Conservation (phyloP, 129 eudicot genomes). For the Tagetes patula region DNA sequence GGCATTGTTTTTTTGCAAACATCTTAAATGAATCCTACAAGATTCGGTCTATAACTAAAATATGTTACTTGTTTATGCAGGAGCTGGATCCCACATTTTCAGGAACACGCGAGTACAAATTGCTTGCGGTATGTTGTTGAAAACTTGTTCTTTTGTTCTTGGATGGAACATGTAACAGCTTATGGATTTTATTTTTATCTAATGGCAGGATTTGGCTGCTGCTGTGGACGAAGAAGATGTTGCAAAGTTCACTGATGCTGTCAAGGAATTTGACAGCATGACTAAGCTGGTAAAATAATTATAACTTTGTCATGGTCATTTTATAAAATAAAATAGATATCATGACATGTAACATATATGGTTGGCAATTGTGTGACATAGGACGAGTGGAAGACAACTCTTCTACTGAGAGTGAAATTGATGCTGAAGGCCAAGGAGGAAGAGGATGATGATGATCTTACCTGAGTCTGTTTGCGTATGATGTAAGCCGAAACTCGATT, state of each 20-base stretch:
- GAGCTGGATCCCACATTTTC: slow-evolving; percentile 72
- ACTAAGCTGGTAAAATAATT: slow-evolving; percentile 47
- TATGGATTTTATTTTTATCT: not conserved
- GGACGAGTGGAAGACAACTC: slow-evolving; percentile 52
- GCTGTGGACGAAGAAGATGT: slow-evolving; percentile 71
- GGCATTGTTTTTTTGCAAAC: not conserved
- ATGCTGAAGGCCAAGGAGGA: slow-evolving; percentile 46
- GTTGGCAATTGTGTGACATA: slow-evolving; percentile 17
- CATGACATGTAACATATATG: not conserved
- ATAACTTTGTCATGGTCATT: not conserved
- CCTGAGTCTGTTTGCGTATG: slow-evolving; percentile 13
- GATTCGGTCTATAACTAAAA: not conserved
- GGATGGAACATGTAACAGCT: not conserved
- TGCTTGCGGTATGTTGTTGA: slow-evolving; percentile 47
- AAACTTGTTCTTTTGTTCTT: not conserved
- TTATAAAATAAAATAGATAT: not conserved
- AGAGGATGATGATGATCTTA: slow-evolving; percentile 51
- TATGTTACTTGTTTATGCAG: slow-evolving; percentile 33
- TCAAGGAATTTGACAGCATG: slow-evolving; percentile 68
- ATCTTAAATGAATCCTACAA: not conserved
- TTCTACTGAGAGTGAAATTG: slow-evolving; percentile 48
- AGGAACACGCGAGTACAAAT: slow-evolving; percentile 59
- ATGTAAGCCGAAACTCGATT: slow-evolving; percentile 16
- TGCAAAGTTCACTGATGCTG: slow-evolving; percentile 58
- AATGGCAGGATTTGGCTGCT: slow-evolving; percentile 58